These are phyloP conservation scores for Collybia mongolica DNA, from an alignment of 768 basidiomycete species.

Conservation along the genomic window DNA sequence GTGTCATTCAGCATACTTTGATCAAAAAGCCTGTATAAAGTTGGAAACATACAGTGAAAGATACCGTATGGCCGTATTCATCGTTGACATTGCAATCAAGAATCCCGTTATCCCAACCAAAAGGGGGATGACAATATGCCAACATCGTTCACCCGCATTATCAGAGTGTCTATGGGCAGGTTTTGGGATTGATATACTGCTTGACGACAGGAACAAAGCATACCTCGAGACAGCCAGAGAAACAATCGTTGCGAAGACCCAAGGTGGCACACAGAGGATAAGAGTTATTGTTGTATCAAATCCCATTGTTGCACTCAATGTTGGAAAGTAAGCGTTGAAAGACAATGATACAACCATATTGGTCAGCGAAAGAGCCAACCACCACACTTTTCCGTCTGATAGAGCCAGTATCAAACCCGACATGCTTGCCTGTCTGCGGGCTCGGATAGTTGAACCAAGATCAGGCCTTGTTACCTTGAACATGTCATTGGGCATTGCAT, in stretches of 20 bases:
- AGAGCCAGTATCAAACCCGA: conserved; percentile 63
- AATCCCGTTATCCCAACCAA: conserved; percentile 70
- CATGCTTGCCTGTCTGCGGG: conserved; percentile 21
- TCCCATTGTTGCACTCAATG: conserved; percentile 71
- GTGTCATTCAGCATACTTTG: background rate
- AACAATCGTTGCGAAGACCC: conserved; percentile 59
- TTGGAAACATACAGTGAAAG: conserved; percentile 53
- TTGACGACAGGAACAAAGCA: conserved; percentile 18
- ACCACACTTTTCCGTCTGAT: conserved; percentile 84
- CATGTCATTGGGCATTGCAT: conserved; percentile 53
- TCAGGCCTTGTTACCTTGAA: conserved; percentile 33
- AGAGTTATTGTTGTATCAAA: conserved; percentile 64
- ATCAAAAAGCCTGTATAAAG: background rate
- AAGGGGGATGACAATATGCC: conserved; percentile 60
- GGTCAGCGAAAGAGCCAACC: conserved; percentile 63
- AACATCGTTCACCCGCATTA: conserved; percentile 69
- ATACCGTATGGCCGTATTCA: conserved; percentile 69
- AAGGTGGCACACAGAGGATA: conserved; percentile 82
- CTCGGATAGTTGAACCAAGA: background rate
- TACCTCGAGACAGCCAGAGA: conserved; percentile 53
- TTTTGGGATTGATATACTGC: conserved; percentile 1
- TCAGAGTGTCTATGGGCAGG: conserved; percentile 65
- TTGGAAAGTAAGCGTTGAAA: conserved; percentile 83
- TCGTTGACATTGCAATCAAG: conserved; percentile 67
- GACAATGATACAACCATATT: conserved; percentile 62